These are phyloP conservation scores for Theobroma grandiflorum DNA, from an alignment of 441 rosid species.

Conservation along the genomic window DNA sequence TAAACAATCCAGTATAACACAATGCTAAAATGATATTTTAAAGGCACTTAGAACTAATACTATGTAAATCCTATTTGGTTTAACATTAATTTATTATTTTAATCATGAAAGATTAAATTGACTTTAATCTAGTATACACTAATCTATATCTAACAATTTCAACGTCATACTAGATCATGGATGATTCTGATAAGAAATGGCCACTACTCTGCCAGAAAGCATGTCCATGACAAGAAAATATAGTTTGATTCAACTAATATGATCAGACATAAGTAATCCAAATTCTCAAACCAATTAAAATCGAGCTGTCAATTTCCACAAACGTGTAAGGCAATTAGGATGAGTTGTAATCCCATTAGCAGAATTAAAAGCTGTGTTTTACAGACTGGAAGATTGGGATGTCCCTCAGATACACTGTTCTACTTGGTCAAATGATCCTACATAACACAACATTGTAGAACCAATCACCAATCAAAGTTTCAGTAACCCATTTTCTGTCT, in stretches of 20 bases:
- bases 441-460: background rate
- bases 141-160: background rate
- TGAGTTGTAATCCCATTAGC: slow-evolving; percentile 30
- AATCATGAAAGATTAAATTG: too few relatives aligned
- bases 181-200: background rate
- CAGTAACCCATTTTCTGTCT: background rate
- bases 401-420: background rate
- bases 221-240: background rate
- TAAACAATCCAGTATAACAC: too few relatives aligned
- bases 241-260: background rate
- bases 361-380: slow-evolving; percentile 16
- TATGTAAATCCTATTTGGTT: too few relatives aligned
- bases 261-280: background rate
- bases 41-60: too few relatives aligned
- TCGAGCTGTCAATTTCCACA: slow-evolving; percentile 5
- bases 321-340: slow-evolving; percentile 24
- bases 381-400: slow-evolving; percentile 31
- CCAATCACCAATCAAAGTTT: background rate
- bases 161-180: background rate
- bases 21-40: too few relatives aligned
- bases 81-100: too few relatives aligned
- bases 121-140: too few relatives aligned
- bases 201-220: background rate
- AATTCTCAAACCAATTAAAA: slow-evolving; percentile 2
- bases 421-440: slow-evolving; percentile 22